Conservation (phyloP, 2,329 filamentous ascomycete species). For the Didymella exigua region DNA sequence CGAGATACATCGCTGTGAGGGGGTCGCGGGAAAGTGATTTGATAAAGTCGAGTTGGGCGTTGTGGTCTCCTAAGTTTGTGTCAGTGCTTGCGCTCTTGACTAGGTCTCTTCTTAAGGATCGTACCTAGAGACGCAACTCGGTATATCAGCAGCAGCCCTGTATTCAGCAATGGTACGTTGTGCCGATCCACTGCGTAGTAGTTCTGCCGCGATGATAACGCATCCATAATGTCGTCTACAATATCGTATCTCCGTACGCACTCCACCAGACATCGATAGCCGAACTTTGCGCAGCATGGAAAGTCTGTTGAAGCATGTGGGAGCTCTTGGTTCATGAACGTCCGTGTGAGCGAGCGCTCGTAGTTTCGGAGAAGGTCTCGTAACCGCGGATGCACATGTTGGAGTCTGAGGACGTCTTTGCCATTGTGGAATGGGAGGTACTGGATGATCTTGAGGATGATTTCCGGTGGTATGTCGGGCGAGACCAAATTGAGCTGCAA, state of each 20-base stretch:
- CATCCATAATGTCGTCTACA: constrained; percentile 41
- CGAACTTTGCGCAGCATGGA: constrained; percentile 15
- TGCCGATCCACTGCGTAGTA: constrained; percentile 31
- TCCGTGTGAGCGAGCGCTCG: constrained; percentile 32
- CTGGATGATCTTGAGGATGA: constrained; percentile 36
- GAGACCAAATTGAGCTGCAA: constrained; percentile 21
- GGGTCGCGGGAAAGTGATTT: constrained; percentile 32
- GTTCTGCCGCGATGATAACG: constrained; percentile 34
- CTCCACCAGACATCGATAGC: constrained; percentile 32
- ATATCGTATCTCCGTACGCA: constrained; percentile 40
- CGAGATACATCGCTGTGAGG: constrained; percentile 36
- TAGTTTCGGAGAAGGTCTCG: constrained; percentile 28
- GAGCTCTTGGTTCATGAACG: constrained; percentile 33
- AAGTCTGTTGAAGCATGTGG: constrained; percentile 39
- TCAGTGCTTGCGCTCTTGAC: constrained; percentile 1
- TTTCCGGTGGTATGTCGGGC: constrained; percentile 32
- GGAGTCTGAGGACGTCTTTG: constrained; percentile 24
- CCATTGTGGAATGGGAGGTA: constrained; percentile 34
- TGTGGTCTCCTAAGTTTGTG: constrained; percentile 17
- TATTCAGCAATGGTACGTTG: constrained; percentile 35
- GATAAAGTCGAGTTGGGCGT: constrained; percentile 27
- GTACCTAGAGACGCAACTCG: constrained; percentile 27
- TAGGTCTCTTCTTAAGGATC: not conserved
- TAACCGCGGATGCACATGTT: constrained; percentile 27
- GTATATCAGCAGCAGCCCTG: constrained; percentile 37